These are phyloP conservation scores for Dactylorhiza incarnata DNA, from an alignment of 106 monocot species.

Conservation along the genomic window DNA sequence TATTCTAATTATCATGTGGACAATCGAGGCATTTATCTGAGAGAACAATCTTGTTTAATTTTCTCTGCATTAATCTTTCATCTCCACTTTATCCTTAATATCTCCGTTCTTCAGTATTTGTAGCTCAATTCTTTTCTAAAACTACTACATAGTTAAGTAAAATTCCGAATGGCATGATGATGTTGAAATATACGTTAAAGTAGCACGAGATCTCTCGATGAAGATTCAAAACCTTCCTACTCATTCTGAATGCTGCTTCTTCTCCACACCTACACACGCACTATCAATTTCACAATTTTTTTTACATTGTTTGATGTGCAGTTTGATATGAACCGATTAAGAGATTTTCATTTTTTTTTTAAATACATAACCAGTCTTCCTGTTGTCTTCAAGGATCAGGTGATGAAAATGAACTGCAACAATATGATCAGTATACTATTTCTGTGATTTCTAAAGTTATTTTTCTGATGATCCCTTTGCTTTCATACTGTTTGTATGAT, in stretches of 20 bases:
- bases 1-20: slow-evolving; percentile 12
- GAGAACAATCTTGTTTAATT: background rate
- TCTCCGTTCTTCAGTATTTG: too few relatives aligned
- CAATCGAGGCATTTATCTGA: slow-evolving; percentile 19
- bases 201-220: slow-evolving; percentile 13
- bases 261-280: background rate
- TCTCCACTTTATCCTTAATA: background rate
- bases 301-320: too few relatives aligned
- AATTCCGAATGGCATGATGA: background rate
- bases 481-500: too few relatives aligned
- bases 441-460: background rate
- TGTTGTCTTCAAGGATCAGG: background rate
- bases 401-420: background rate
- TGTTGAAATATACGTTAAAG: background rate
- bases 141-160: background rate
- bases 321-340: too few relatives aligned
- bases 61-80: background rate
- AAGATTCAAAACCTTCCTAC: slow-evolving; percentile 11
- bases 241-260: slow-evolving; percentile 11
- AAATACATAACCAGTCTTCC: background rate
- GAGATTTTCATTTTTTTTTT: too few relatives aligned
- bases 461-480: background rate
- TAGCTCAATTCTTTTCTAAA: background rate
- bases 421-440: background rate
- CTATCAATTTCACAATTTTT: too few relatives aligned